A percentile compares a stretch with the other conserved stretches of the same genome.
Evolutionary conservation across 2,329 filamentous ascomycete species (phyloP).

Genomic region (Sporothrix pseudoabietina): DNA sequence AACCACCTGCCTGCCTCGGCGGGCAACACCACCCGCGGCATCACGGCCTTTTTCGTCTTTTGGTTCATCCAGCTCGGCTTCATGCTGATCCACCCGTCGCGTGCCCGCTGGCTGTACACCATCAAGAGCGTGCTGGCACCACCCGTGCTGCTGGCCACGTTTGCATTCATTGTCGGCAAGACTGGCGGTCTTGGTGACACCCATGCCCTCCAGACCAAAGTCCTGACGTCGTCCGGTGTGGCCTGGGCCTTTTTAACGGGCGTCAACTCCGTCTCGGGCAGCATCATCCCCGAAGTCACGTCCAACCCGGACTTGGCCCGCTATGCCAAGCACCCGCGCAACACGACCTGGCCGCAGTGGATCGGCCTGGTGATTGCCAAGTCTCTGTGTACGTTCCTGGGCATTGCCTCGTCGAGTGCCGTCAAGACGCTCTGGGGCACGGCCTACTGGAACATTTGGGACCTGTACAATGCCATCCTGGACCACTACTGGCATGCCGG

Average conservation of each 20-base stretch:
- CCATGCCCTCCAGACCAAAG: conserved; percentile 46
- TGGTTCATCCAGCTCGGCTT: conserved; percentile 44
- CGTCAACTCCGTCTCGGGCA: conserved; percentile 41
- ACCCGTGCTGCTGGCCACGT: conserved; percentile 34
- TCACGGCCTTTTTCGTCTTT: conserved; percentile 45
- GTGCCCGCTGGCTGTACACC: conserved; percentile 28
- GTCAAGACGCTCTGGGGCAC: conserved; percentile 48
- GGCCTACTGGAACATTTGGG: conserved; percentile 37
- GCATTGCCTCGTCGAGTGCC: conserved; percentile 48
- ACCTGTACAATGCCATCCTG: conserved; percentile 35
- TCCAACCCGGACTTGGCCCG: conserved; percentile 30
- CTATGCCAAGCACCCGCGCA: conserved; percentile 38
- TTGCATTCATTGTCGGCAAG: conserved; percentile 41
- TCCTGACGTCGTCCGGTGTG: conserved; percentile 36
- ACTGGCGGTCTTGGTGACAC: conserved; percentile 45
- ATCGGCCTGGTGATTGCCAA: conserved; percentile 49
- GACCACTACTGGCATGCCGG: conserved; percentile 34
- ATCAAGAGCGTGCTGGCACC: conserved; percentile 26
- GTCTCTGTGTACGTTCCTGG: conserved; percentile 47
- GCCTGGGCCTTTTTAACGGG: conserved; percentile 40
- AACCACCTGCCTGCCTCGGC: conserved; percentile 42
- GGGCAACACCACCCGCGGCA: conserved; percentile 40
- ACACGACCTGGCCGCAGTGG: conserved; percentile 37
- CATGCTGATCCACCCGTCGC: conserved; percentile 39
- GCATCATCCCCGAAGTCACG: conserved; percentile 29